Evolutionary conservation across 2,329 filamentous ascomycete species (phyloP).

Genomic region (Penicillium sp.): DNA sequence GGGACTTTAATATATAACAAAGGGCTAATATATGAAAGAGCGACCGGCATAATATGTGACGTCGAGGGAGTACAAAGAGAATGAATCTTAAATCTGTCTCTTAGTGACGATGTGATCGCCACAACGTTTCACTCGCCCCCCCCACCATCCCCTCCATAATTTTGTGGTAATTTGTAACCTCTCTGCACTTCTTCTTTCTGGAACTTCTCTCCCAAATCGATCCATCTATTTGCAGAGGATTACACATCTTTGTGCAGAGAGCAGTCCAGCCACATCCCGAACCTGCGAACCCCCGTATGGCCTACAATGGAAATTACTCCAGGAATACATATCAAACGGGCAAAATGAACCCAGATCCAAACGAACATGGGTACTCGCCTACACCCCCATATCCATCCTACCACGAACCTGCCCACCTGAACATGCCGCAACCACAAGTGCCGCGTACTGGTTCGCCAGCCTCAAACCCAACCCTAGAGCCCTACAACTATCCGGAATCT

Average conservation of each 20-base stretch:
- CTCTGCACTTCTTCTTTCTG: not conserved
- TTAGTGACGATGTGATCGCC: constrained; percentile 18
- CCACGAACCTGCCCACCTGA: constrained; percentile 31
- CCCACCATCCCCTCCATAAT: constrained; percentile 14
- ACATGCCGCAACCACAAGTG: constrained; percentile 40
- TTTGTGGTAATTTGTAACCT: not conserved
- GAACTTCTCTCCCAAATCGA: not conserved
- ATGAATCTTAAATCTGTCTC: not conserved
- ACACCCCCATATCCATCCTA: constrained; percentile 36
- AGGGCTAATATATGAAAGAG: not conserved
- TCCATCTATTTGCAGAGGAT: not conserved
- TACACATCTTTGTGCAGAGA: not conserved
- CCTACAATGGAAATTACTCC: constrained; percentile 46
- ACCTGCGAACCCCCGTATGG: constrained; percentile 31
- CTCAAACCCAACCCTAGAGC: constrained; percentile 15
- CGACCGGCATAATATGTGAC: constrained; percentile 4
- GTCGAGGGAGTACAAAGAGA: constrained; percentile 9
- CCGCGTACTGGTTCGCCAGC: constrained; percentile 22
- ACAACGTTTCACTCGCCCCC: constrained; percentile 15
- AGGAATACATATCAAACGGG: constrained; percentile 30
- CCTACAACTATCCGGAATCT: constrained; percentile 14
- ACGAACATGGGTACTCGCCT: constrained; percentile 29
- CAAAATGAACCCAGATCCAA: constrained; percentile 25
- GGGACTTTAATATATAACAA: constrained; percentile 6
- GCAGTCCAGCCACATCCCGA: not conserved